Conservation (phyloP, 768 basidiomycete genomes). For the Psilocybe tampanensis region DNA sequence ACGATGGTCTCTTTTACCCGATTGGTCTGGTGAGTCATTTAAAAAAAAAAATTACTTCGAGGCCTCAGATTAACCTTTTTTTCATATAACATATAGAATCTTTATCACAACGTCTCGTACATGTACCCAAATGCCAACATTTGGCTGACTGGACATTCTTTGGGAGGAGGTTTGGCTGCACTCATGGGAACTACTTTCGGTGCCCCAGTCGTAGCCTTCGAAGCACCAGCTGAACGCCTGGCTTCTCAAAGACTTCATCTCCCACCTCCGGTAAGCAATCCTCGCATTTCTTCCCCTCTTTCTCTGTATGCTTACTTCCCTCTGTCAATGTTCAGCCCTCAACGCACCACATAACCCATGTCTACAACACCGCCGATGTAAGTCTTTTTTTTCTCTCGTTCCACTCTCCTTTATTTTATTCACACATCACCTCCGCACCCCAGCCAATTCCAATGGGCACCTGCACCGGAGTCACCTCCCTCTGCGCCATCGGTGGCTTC, state of each 20-base stretch:
- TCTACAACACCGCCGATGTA: conserved; percentile 90
- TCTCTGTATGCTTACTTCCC: background rate
- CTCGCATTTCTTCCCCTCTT: background rate
- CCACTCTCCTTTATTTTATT: conserved; percentile 4
- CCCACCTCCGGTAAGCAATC: conserved; percentile 69
- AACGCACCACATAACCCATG: conserved; percentile 76
- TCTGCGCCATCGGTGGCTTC: conserved; percentile 65
- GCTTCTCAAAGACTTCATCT: conserved; percentile 83
- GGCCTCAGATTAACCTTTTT: background rate
- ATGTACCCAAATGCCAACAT: conserved; percentile 91
- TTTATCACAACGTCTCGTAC: conserved; percentile 90
- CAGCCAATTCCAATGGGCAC: conserved; percentile 85
- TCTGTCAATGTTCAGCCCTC: conserved; percentile 50
- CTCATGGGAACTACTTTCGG: conserved; percentile 91
- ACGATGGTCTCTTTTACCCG: conserved; percentile 88
- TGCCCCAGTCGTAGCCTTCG: conserved; percentile 88
- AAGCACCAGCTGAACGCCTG: conserved; percentile 74
- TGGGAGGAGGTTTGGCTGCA: conserved; percentile 86
- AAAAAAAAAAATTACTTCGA: background rate
- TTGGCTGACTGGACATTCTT: conserved; percentile 82
- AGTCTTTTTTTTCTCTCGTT: conserved; percentile 15
- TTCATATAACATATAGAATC: conserved; percentile 75
- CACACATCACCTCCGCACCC: background rate
- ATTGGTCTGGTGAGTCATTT: conserved; percentile 71
- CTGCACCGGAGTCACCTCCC: conserved; percentile 69